These are phyloP conservation scores for Azolla pinnata DNA, from an alignment of 75 land plant genomes.

Conservation along the genomic window DNA sequence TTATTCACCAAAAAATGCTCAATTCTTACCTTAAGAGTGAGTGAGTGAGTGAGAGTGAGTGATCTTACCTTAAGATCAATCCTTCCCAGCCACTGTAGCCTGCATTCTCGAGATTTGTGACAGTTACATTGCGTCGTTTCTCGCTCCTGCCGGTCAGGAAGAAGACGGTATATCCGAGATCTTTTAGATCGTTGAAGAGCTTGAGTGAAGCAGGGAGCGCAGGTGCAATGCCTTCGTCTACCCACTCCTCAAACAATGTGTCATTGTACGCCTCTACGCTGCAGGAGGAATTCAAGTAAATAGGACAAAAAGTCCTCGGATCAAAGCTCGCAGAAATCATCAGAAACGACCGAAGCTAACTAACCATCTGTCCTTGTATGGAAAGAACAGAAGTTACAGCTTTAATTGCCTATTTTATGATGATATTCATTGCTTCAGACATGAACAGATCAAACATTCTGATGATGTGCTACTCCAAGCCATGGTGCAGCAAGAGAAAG, in stretches of 20 bases:
- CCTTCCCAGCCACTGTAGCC: conserved; percentile 50
- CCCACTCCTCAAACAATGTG: conserved; percentile 45
- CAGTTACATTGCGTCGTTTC: conserved; percentile 40
- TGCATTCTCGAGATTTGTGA: conserved; percentile 18
- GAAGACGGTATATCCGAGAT: conserved; percentile 40
- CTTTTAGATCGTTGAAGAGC: conserved; percentile 38
- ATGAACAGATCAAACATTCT: too few relatives aligned
- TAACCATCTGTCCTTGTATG: neutral
- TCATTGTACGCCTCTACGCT: conserved; percentile 41
- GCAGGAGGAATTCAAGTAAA: conserved; percentile 8
- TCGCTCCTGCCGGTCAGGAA: conserved; percentile 63
- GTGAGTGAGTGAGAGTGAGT: too few relatives aligned
- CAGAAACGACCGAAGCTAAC: neutral
- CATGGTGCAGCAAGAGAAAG: too few relatives aligned
- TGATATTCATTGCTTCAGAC: too few relatives aligned
- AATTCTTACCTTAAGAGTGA: too few relatives aligned
- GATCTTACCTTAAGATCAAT: conserved; percentile 55
- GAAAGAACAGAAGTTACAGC: too few relatives aligned
- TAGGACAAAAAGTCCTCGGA: neutral
- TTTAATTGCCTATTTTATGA: too few relatives aligned
- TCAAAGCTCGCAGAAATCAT: neutral
- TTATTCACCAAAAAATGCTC: too few relatives aligned
- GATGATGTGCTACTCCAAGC: too few relatives aligned
- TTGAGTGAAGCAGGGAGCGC: conserved; percentile 38
- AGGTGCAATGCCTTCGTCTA: conserved; percentile 40